phyloP scores from a whole-genome alignment of 2,329 filamentous ascomycete species.

The Epichloe coenophiala region DNA sequence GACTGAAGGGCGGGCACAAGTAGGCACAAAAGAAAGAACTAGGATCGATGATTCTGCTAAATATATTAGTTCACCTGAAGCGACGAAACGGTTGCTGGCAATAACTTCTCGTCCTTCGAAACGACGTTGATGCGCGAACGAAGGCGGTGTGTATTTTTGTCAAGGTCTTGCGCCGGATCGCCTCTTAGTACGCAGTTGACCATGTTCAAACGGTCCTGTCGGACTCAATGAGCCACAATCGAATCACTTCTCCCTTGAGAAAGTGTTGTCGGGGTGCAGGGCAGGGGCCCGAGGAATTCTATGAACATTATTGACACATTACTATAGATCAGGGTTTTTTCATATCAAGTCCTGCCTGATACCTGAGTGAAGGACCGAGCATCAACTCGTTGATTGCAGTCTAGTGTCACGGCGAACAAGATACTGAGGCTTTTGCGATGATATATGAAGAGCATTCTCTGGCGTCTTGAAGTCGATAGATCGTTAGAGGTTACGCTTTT shows the following conservation, averaged over 20 bases:
- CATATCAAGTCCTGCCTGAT: too few relatives aligned
- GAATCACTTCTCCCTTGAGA: background rate
- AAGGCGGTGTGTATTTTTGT: background rate
- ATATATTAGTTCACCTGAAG: background rate
- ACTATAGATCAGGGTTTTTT: too few relatives aligned
- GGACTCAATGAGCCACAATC: background rate
- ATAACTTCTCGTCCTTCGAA: background rate
- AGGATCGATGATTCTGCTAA: background rate
- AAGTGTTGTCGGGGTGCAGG: too few relatives aligned
- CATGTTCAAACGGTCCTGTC: background rate
- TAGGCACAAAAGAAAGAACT: slow-evolving; percentile 7
- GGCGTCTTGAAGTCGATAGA: too few relatives aligned
- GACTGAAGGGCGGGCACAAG: background rate
- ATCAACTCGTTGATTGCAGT: too few relatives aligned
- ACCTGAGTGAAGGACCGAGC: too few relatives aligned
- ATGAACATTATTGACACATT: too few relatives aligned
- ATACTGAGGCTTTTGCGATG: too few relatives aligned
- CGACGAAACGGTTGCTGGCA: background rate
- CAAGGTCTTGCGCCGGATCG: background rate
- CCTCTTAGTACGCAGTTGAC: background rate
- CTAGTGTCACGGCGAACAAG: too few relatives aligned
- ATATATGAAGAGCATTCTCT: too few relatives aligned
- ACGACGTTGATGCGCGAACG: background rate
- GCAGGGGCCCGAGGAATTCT: too few relatives aligned
- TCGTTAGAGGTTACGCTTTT: too few relatives aligned